Evolutionary conservation across 331 rosid genomes (phyloP), one percentile per base, ranked within the genome.

Genomic region (Telfairia occidentalis): DNA sequence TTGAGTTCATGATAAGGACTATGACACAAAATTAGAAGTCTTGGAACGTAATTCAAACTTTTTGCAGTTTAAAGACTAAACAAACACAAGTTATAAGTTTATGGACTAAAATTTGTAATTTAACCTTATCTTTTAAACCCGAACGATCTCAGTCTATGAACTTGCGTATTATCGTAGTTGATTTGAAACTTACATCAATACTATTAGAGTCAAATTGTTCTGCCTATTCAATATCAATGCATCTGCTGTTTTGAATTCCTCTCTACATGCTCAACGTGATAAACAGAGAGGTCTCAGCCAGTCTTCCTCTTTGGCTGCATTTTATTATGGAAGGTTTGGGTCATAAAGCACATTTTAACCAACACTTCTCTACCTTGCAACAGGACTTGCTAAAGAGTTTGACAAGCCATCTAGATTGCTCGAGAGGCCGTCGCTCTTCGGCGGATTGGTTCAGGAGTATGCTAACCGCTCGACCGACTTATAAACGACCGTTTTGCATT

Each of bases 391-490:
- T 1, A 88, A 84, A 71, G 98, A 94, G 82, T 94, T 87, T n/a
- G 97, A 94, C 78, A 77, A 59, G 38, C 98, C 98, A 5, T 74
- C 95, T 4, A 81, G 71, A 67, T 86, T 94, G 87, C 86, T 94
- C 8, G 92, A 89, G 78, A 78, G 85, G 84, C 92, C 52, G 37
- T 91, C 97, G 0, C 81, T 89, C 8, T 94, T 94, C 60, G 96
- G 85, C 12, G 92, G 96, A 3, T 79, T 94, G 63, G 97, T 94
- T 79, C 97, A 89, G 72, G 98, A 94, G 83, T 94, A 94, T 63
- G 96, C 96, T 69, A 91, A 87, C 61, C 91, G 98, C 23, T 88
- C 97, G 0, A 58, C 71, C 8, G 92, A 84, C 50, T 67, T 94
- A 30, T 94, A 73, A 84, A 16, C 38, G 34, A 52, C 16, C n/a